Evolutionary conservation across 495 filamentous ascomycete genomes (phyloP).

Genomic region (Hypoxylon fragiforme): DNA sequence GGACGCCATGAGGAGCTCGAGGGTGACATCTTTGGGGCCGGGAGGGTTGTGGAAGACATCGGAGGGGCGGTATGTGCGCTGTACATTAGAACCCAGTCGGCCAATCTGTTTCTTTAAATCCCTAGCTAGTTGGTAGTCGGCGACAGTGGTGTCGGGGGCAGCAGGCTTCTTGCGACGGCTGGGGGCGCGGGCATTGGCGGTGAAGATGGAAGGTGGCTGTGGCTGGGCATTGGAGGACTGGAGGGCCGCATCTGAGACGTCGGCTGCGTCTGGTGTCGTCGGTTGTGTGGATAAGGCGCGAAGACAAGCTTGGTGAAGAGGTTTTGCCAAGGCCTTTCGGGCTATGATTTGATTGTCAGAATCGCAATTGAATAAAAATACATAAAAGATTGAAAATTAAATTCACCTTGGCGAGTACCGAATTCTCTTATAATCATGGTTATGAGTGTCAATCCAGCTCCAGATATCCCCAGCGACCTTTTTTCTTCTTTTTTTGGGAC

Average conservation of each 20-base stretch:
- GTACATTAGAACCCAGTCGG: slow-evolving; percentile 57
- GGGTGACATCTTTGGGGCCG: slow-evolving; percentile 73
- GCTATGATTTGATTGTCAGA: slow-evolving; percentile 39
- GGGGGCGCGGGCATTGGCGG: slow-evolving; percentile 18
- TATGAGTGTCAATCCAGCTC: slow-evolving; percentile 5
- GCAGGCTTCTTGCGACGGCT: slow-evolving; percentile 31
- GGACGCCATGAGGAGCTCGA: slow-evolving; percentile 88
- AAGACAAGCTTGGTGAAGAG: slow-evolving; percentile 42
- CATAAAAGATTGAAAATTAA: no score
- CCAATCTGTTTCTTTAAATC: slow-evolving; percentile 38
- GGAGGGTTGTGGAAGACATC: slow-evolving; percentile 71
- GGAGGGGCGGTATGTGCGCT: slow-evolving; percentile 67
- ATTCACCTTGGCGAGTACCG: slow-evolving; percentile 53
- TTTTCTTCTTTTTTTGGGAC: not conserved
- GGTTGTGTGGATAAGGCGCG: slow-evolving; percentile 38
- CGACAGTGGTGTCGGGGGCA: slow-evolving; percentile 37
- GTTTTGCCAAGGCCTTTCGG: slow-evolving; percentile 50
- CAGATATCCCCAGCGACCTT: not conserved
- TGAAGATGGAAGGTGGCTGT: slow-evolving; percentile 31
- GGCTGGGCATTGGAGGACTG: slow-evolving; percentile 8
- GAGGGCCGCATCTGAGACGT: slow-evolving; percentile 10
- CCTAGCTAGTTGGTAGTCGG: slow-evolving; percentile 29
- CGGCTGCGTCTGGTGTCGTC: slow-evolving; percentile 22
- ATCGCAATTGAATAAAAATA: not conserved
- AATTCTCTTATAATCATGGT: slow-evolving; percentile 59